Conservation (phyloP, 2,329 filamentous ascomycete genomes). For the Talaromyces rugulosus region DNA sequence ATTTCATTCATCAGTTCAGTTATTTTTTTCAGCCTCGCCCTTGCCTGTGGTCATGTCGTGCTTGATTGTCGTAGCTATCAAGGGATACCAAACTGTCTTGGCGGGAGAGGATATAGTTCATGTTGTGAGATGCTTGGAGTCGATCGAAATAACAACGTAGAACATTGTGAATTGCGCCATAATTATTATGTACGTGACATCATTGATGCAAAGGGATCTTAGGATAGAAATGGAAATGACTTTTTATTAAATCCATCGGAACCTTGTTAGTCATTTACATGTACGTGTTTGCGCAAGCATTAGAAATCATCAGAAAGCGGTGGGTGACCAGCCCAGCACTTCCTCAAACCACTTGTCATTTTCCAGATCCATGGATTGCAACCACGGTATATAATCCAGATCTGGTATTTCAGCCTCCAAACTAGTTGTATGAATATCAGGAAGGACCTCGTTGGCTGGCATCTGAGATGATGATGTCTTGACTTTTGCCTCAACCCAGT, state of each 20-base stretch:
- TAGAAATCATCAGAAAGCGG: background rate
- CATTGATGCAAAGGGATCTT: too few relatives aligned
- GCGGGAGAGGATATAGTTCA: background rate
- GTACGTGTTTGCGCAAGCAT: background rate
- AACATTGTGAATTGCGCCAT: too few relatives aligned
- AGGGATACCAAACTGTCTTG: background rate
- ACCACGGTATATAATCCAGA: slow-evolving; percentile 24
- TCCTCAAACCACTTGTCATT: slow-evolving; percentile 19
- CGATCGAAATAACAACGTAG: too few relatives aligned
- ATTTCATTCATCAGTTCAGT: background rate
- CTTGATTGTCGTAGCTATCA: background rate
- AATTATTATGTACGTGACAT: too few relatives aligned
- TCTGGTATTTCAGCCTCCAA: slow-evolving; percentile 17
- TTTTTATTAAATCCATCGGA: background rate
- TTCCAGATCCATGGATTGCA: slow-evolving; percentile 27
- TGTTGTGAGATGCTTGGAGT: background rate
- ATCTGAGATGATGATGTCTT: slow-evolving; percentile 15
- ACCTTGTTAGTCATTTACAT: background rate
- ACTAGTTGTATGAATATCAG: background rate
- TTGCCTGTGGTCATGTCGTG: background rate
- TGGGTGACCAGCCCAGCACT: slow-evolving; percentile 3
- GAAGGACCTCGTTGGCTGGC: background rate
- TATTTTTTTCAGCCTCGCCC: background rate
- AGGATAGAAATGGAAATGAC: too few relatives aligned
- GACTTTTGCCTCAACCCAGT: slow-evolving; percentile 17